Evolutionary conservation across 768 basidiomycete genomes (phyloP).

Genomic region (Rhodocollybia butyracea): DNA sequence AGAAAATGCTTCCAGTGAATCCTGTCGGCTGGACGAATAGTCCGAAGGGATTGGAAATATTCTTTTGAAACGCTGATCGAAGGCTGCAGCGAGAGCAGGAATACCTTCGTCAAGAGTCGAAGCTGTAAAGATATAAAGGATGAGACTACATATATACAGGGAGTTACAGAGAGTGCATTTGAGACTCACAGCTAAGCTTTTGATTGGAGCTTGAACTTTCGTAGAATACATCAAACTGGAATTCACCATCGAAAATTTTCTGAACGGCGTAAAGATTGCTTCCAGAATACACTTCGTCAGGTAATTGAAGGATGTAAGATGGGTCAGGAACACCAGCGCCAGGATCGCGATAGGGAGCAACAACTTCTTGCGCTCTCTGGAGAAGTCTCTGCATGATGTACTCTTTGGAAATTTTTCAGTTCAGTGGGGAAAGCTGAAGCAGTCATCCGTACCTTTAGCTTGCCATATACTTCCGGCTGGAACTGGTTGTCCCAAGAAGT

Average conservation of each 20-base stretch:
- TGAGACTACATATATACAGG: constrained; percentile 5
- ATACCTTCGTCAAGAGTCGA: constrained; percentile 66
- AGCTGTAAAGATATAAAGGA: constrained; percentile 42
- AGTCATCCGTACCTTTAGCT: constrained; percentile 59
- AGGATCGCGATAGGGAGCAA: constrained; percentile 53
- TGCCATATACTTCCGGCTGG: constrained; percentile 73
- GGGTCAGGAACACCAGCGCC: constrained; percentile 63
- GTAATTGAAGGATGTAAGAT: constrained; percentile 71
- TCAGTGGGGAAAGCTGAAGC: not conserved
- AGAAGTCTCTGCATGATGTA: constrained; percentile 59
- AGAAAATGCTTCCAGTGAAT: constrained; percentile 67
- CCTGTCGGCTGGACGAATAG: constrained; percentile 43
- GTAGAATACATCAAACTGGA: constrained; percentile 88
- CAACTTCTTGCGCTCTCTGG: constrained; percentile 49
- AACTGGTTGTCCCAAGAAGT: constrained; percentile 62
- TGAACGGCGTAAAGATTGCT: constrained; percentile 88
- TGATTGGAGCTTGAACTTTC: constrained; percentile 71
- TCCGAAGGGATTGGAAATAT: constrained; percentile 68
- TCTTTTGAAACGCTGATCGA: constrained; percentile 61
- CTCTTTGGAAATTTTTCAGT: constrained; percentile 37
- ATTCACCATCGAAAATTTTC: constrained; percentile 79
- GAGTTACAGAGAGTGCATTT: not conserved
- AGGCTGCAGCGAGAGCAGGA: constrained; percentile 56
- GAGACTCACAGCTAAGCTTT: constrained; percentile 56
- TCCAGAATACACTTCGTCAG: constrained; percentile 66